phyloP scores from a whole-genome alignment of 805 yeast genomes.

The Saccharomycopsis lassenensis region DNA sequence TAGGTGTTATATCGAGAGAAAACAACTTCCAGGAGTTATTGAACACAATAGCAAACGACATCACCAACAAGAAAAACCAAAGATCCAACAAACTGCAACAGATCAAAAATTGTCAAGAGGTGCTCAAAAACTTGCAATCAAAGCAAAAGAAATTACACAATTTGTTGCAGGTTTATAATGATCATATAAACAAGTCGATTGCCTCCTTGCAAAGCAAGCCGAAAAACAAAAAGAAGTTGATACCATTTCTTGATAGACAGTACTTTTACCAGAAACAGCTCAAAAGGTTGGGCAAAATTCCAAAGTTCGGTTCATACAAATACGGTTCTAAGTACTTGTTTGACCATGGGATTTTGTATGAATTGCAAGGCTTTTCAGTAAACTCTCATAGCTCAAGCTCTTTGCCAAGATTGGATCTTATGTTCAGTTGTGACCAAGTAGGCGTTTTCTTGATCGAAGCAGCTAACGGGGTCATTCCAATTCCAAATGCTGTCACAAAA shows the following conservation, averaged over 20 bases:
- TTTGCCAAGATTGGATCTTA: conserved; percentile 53
- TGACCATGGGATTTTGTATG: conserved; percentile 59
- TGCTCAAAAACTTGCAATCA: conserved; percentile 26
- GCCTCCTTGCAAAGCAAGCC: conserved; percentile 29
- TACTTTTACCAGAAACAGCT: conserved; percentile 65
- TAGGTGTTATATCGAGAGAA: conserved; percentile 52
- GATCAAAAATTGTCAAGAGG: conserved; percentile 24
- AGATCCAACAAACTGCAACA: conserved; percentile 26
- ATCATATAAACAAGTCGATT: conserved; percentile 35
- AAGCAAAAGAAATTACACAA: conserved; percentile 28
- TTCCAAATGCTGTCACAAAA: conserved; percentile 39
- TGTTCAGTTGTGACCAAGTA: conserved; percentile 63
- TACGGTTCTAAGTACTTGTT: conserved; percentile 64
- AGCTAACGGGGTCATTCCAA: conserved; percentile 41
- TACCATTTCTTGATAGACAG: conserved; percentile 51
- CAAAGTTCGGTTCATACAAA: conserved; percentile 68
- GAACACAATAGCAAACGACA: conserved; percentile 77
- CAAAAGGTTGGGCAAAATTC: conserved; percentile 52
- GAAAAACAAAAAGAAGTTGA: conserved; percentile 14
- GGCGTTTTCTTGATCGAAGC: conserved; percentile 70
- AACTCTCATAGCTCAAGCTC: too few species aligned
- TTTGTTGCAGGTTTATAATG: conserved; percentile 30
- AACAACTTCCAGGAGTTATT: conserved; percentile 70
- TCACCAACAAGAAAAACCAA: conserved; percentile 33
- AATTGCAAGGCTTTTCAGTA: conserved; percentile 50